Evolutionary conservation across 2,329 filamentous ascomycete species (phyloP), one percentile per base, ranked within the genome.

Genomic region (Elsinoe arachidis): DNA sequence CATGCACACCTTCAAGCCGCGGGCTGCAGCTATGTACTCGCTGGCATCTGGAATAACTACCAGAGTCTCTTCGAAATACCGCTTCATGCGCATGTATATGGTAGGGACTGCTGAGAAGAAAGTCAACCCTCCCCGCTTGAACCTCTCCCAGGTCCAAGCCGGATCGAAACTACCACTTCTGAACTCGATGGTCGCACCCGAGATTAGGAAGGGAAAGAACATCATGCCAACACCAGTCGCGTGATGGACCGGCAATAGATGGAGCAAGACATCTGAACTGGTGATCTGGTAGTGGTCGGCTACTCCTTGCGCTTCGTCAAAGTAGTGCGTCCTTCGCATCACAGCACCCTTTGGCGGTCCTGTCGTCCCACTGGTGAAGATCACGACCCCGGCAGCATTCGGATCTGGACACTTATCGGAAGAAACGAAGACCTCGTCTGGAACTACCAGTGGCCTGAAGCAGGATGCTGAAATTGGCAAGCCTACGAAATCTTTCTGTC

Each of bases 71-170:
- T 74, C 70, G 55, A 71, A 74, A 55, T 77, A 74, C 57, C 77
- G 72, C 58, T 74, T 72, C 53, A 79, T 66, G 0, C 75, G 71
- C 46, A 76, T 73, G 64, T 78, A 79, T 30, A 79, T 77, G 1
- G 77, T 79, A 2, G 77, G 77, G 1, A 79, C 77, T 14, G 74
- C 77, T 62, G 76, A 74, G 68, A 79, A 79, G 68, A 78, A 73
- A 0, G 73, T 75, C 69, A 44, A 69, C 66, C 60, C 71, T 66
- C 72, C 56, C 61, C 64, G 30, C 66, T 68, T 58, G 74, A 75
- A 78, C 14, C 76, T 70, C 17, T 70, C 65, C 77, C 76, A 79
- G 51, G 62, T 77, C 75, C 57, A 70, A 62, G 61, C 68, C 61
- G 66, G 61, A 51, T 10, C 76, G 70, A 67, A 79, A 73, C 62